A percentile compares a stretch with the other conserved stretches of the same genome.
Evolutionary conservation across 805 yeast genomes (phyloP).

Genomic region (Hanseniaspora valbyensis): DNA sequence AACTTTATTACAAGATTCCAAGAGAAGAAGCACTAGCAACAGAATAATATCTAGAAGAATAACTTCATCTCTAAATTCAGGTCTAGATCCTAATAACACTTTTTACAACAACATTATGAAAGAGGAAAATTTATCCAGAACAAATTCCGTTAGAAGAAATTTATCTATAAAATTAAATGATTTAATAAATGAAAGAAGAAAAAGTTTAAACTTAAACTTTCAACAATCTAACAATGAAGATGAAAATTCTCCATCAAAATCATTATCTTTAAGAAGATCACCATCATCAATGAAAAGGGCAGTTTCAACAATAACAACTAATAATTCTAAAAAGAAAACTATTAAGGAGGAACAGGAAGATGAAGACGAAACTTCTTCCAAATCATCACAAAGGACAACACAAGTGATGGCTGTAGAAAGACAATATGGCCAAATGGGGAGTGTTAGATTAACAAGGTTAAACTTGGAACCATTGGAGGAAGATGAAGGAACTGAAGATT

Average conservation of each 20-base stretch:
- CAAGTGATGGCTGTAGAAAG: neutral
- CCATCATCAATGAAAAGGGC: conserved; percentile 31
- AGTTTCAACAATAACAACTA: conserved; percentile 26
- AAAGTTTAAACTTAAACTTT: conserved; percentile 1
- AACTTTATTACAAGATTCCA: neutral
- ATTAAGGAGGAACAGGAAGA: neutral
- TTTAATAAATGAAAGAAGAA: conserved; percentile 2
- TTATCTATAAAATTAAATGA: conserved; percentile 1
- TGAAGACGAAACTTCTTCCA: neutral
- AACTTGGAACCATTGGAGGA: neutral
- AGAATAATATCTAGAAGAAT: conserved; percentile 5
- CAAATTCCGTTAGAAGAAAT: conserved; percentile 11
- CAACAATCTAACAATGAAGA: neutral
- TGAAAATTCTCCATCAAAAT: conserved; percentile 24
- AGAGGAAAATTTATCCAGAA: neutral
- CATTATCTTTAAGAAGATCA: conserved; percentile 28
- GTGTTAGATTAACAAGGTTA: conserved; percentile 3
- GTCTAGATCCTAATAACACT: conserved; percentile 5
- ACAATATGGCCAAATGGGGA: neutral
- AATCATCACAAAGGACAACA: neutral
- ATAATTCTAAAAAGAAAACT: neutral
- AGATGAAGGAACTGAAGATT: neutral
- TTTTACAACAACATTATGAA: conserved; percentile 13
- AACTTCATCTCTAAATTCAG: conserved; percentile 9
- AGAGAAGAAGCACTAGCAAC: neutral